Base-by-base conservation (phyloP, 1,284 basidiomycete species). In the Naganishia liquefaciens region DNA sequence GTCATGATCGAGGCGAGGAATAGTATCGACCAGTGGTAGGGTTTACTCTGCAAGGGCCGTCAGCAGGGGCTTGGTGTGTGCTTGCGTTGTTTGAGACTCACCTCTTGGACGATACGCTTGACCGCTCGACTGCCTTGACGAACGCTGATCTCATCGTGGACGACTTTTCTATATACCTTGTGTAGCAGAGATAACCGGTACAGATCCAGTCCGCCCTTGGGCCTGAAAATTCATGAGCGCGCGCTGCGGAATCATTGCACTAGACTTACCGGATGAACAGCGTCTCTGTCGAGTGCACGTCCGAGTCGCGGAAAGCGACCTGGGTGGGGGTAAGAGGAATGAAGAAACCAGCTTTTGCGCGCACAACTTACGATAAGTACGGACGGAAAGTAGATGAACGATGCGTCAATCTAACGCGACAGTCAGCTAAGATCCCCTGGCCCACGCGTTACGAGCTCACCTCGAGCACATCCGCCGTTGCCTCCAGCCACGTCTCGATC, bases 361-460 rank as follows among this genome's bases (percentile, higher is more conserved):
- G n/a, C 33, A 70, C 66, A n/a, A 7, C 70, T 69, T 13, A 74
- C 69, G 21, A 74, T 71, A 10, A 74, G 62, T 25, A 74, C 68
- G 5, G 69, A 68, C 27, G 72, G 72, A 47, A 74, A 69, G 68
- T 70, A 74, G 67, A 74, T 68, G 66, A 74, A 74, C 2, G 69
- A 70, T 6, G 71, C 70, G 47, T 74, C 68, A 49, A 73, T 70
- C 23, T 68, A n/a, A n/a, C n/a, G 62, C 13, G 67, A 63, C 21
- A 47, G 46, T 47, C 21, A 47, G 46, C 11, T n/a, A 21, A 23
- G 67, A 68, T 25, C 70, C 69, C 7, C 33, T 37, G 9, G 67
- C 64, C 2, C 11, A 2, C 21, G 46, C 17, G 46, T 47, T 23
- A n/a, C 5, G 25, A 19, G 33, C 62, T 42, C 15, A 63, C 71